A percentile compares a stretch with the other conserved stretches of the same genome.
phyloP scores from a whole-genome alignment of 164 flowering plant genomes.

The Nymphaea colorata region DNA sequence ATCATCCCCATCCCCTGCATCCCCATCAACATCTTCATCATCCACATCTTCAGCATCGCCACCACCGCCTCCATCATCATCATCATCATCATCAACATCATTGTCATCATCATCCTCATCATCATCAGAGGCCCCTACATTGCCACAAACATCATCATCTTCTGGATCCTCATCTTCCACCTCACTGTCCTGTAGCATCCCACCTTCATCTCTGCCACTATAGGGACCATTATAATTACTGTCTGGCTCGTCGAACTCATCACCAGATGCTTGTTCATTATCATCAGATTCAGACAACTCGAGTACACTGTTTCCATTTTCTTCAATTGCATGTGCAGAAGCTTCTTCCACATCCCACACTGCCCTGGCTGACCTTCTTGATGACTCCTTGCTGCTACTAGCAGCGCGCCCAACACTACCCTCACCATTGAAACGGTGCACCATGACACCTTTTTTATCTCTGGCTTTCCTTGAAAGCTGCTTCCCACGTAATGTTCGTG shows the following conservation, averaged over 20 bases:
- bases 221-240: constrained; percentile 17
- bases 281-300: constrained; percentile 44
- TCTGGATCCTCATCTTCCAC: constrained; percentile 24
- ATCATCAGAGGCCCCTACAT: constrained; percentile 6
- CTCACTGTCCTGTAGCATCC: constrained; percentile 5
- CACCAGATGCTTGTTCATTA: constrained; percentile 33
- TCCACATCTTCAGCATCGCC: constrained; percentile 18
- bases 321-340: constrained; percentile 14
- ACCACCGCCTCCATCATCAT: constrained; percentile 20
- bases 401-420: constrained; percentile 6
- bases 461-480: constrained; percentile 27
- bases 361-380: constrained; percentile 10
- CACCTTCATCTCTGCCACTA: constrained; percentile 16
- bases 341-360: constrained; percentile 29
- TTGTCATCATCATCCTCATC: constrained; percentile 5
- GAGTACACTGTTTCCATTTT: constrained; percentile 22
- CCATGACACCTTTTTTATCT: constrained; percentile 6
- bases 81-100: constrained; percentile 6
- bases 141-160: constrained; percentile 22
- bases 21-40: constrained; percentile 17
- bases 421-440: constrained; percentile 4
- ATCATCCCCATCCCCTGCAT: constrained; percentile 12
- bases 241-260: constrained; percentile 32
- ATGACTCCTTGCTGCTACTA: constrained; percentile 5
- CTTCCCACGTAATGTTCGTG: constrained; percentile 34